Base-by-base conservation (phyloP, 768 basidiomycete genomes). In the Epithele typhae region DNA sequence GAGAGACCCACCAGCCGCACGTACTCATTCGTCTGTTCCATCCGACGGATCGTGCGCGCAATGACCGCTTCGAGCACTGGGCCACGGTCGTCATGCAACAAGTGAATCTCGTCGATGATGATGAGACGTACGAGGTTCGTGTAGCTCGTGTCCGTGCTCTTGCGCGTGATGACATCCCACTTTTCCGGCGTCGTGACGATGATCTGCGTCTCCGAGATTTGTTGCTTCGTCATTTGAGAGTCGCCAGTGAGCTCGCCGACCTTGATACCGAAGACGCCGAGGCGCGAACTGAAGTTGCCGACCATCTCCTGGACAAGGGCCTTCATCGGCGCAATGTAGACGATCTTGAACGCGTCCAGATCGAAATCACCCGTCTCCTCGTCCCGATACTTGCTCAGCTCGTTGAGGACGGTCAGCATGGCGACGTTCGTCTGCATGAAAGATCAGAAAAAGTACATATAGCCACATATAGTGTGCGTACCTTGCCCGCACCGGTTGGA, bases 151-250 rank as follows among this genome's bases (percentile, higher is more conserved):
- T 98, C 96, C 0, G 94, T 95, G 55, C 84, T 89, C 72, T 99
- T 99, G 58, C 96, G 86, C 5, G 95, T 98, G 63, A 99, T 95
- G 60, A 99, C 96, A 57, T 99, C 95, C 92, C 92, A 99, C 65
- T 99, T 98, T 70, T 99, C 96, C 0, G 95, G 96, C 0, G 96
- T 98, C 0, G 94, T 96, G 52, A 98, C 93, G 65, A 98, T 97
- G 60, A 99, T 91, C 62, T 98, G 94, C 0, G 95, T 96, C 60
- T 94, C 93, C 8, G 92, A 70, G 44, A 98, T 97, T 65, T 98
- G 95, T 51, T 90, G 84, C 64, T 98, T 99, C 44, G 94, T 99
- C 79, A 98, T 89, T 74, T 97, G 94, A 22, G 91, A 80, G 64
- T 99, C 96, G 21, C 96, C 96, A 1, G 96, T 99, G 45, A 99